These are phyloP conservation scores for Sanghuangporus sanghuang DNA, from an alignment of 1,284 basidiomycete genomes.

Conservation along the genomic window DNA sequence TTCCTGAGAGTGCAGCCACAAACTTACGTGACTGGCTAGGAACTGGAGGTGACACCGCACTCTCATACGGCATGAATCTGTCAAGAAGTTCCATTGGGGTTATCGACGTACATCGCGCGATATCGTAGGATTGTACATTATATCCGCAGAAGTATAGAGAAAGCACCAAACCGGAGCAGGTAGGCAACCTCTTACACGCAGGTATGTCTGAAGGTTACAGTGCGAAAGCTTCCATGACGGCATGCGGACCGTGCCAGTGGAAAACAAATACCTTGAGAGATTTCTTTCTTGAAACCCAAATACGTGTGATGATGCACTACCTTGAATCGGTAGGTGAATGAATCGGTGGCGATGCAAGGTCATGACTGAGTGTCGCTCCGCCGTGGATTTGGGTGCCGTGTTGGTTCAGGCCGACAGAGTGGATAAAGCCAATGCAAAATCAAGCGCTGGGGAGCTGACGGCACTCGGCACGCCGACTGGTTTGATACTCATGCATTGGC, in stretches of 20 bases:
- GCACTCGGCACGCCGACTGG: background rate
- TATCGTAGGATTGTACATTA: too few species aligned
- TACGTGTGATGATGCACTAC: background rate
- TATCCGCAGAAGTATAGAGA: too few species aligned
- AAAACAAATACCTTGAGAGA: background rate
- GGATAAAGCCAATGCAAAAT: background rate
- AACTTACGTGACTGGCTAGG: too few species aligned
- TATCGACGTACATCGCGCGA: too few species aligned
- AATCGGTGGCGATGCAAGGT: background rate
- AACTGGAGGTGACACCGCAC: too few species aligned
- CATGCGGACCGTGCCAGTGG: background rate
- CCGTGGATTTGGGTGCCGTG: background rate
- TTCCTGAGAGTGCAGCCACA: background rate
- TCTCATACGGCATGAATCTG: too few species aligned
- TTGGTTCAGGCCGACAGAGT: background rate
- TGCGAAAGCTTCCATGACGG: background rate
- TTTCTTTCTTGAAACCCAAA: background rate
- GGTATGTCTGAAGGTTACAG: background rate
- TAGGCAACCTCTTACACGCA: background rate
- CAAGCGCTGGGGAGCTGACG: background rate
- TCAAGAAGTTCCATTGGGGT: too few species aligned
- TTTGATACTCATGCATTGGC: background rate
- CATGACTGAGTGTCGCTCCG: background rate
- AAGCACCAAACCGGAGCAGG: background rate
- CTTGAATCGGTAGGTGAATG: background rate